Conservation (phyloP, 169 alveolate genomes). For the Eimeria sp. region DNA sequence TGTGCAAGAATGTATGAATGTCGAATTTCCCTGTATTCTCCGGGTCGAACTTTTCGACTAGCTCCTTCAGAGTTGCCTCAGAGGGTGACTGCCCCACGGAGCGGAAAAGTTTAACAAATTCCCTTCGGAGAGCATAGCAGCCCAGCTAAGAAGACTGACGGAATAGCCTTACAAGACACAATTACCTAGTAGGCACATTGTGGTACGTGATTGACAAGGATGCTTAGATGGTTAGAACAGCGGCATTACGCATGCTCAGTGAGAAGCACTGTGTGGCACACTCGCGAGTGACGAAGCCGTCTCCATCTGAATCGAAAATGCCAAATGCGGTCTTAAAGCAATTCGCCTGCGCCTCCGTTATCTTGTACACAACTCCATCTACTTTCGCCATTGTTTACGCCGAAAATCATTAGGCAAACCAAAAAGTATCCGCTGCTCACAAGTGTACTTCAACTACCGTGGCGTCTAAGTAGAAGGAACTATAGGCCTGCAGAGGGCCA, state of each 20-base stretch:
- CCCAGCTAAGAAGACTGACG: neutral
- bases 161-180: neutral
- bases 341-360: slow-evolving; percentile 81
- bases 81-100: slow-evolving; percentile 84
- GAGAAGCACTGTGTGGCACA: neutral
- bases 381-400: slow-evolving; percentile 64
- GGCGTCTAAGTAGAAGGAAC: neutral
- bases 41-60: slow-evolving; percentile 59
- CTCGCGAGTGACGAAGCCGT: slow-evolving; percentile 74
- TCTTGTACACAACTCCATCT: slow-evolving; percentile 77
- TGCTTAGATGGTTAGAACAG: neutral
- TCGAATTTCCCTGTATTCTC: slow-evolving; percentile 56
- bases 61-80: slow-evolving; percentile 53
- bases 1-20: slow-evolving; percentile 59
- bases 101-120: slow-evolving; percentile 72
- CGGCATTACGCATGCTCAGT: neutral
- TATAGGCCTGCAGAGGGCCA: neutral
- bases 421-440: neutral
- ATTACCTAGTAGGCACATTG: neutral
- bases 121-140: slow-evolving; percentile 37
- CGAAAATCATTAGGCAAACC: neutral
- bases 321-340: slow-evolving; percentile 79
- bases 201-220: neutral
- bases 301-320: slow-evolving; percentile 76
- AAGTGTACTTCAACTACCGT: neutral